Evolutionary conservation across 768 basidiomycete genomes (phyloP).

Genomic region (Clitopilus passeckerianus): DNA sequence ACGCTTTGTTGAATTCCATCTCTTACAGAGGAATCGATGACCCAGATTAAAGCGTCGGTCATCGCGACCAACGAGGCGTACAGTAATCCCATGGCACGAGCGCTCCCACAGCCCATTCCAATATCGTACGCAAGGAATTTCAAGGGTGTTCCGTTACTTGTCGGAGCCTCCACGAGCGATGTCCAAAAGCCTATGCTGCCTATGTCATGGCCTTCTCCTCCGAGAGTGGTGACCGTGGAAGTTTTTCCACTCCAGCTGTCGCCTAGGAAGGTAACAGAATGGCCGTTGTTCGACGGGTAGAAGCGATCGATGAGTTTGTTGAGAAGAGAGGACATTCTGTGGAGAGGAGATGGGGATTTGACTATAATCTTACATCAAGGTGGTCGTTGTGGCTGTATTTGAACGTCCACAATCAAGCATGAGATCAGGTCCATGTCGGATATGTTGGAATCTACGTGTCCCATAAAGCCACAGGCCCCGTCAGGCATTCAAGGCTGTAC

Average conservation of each 20-base stretch:
- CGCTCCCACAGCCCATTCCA: slow-evolving; percentile 46
- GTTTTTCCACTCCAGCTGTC: slow-evolving; percentile 34
- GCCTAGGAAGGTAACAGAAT: slow-evolving; percentile 27
- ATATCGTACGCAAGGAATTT: slow-evolving; percentile 60
- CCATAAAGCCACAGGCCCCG: not conserved
- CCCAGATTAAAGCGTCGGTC: slow-evolving; percentile 58
- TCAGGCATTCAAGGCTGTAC: not conserved
- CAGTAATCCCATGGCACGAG: slow-evolving; percentile 31
- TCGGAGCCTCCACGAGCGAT: slow-evolving; percentile 39
- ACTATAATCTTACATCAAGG: too few relatives aligned
- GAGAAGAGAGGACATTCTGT: slow-evolving; percentile 16
- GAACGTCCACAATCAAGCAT: too few relatives aligned
- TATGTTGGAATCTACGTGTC: not conserved
- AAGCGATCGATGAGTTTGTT: slow-evolving; percentile 24
- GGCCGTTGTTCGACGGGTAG: slow-evolving; percentile 12
- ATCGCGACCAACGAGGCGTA: slow-evolving; percentile 15
- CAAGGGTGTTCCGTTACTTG: slow-evolving; percentile 24
- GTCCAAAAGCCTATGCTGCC: slow-evolving; percentile 45
- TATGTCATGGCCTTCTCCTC: slow-evolving; percentile 32
- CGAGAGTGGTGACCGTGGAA: slow-evolving; percentile 41
- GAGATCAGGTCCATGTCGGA: not conserved
- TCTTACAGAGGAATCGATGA: slow-evolving; percentile 54
- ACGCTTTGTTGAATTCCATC: slow-evolving; percentile 47
- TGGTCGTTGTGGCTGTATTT: too few relatives aligned
- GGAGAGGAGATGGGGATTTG: too few relatives aligned